Base-by-base conservation (phyloP, 2,329 filamentous ascomycete genomes). In the Achaetomium macrosporum region DNA sequence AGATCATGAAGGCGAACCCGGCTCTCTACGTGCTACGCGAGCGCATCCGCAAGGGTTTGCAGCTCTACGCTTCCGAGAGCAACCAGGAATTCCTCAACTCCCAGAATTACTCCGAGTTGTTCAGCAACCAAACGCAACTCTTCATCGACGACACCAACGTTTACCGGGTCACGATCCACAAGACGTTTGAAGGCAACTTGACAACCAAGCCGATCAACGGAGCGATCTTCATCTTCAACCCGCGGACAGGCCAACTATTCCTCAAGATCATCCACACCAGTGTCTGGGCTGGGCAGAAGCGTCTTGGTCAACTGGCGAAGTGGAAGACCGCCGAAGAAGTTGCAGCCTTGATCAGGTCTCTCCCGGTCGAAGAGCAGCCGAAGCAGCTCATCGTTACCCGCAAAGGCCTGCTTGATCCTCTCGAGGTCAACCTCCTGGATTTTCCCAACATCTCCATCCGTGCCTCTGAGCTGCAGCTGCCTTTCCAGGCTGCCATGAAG, bases 301-400 rank as follows among this genome's bases (percentile, higher is more conserved):
- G 93, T 88, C 83, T 99, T 31, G 95, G 95, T 61, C 93, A 99
- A 71, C 75, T 99, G 61, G 93, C 93, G 43, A 99, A 99, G 69
- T 99, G 93, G 93, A 99, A 99, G 79, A 99, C 93, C 15, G 93
- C 93, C 1, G 93, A 99, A 84, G 93, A 99, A 90, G 95, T 99
- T 3, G 93, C 93, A 5, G 95, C 93, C 17, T 79, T 99, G 41
- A 99, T 99, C 67, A 84, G 93, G 61, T 99, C 93, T 1, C 72
- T 99, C 40, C 93, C 93, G 0, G 90, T 96, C 7, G 93, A 99
- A 76, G 95, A 99, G 71, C 95, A 99, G 68, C 93, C 93, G 36
- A 97, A 97, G 74, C 93, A 99, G 73, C 83, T 99, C 39, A 99
- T 99, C 63, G 93, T 99, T 46, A 99, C 95, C 7, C 83, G 93